phyloP scores from a whole-genome alignment of 345 rosid species.

The Salix purpurea region DNA sequence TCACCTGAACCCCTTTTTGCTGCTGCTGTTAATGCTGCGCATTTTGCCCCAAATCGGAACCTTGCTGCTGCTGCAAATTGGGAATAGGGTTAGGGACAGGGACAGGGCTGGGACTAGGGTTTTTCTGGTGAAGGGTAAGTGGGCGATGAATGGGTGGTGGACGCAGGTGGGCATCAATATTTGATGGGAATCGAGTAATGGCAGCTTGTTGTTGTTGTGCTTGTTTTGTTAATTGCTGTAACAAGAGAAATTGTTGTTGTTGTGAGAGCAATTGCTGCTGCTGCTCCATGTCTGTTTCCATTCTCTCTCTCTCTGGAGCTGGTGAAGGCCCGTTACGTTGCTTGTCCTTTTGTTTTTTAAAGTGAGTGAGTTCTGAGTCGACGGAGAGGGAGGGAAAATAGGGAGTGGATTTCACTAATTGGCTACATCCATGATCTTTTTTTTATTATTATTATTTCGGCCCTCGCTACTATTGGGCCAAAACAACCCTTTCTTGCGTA shows the following conservation, averaged over 20 bases:
- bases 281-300: slow-evolving; percentile 23
- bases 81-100: slow-evolving; percentile 10
- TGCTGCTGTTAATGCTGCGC: slow-evolving; percentile 28
- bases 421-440: no score
- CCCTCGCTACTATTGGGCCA: no score
- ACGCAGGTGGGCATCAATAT: slow-evolving; percentile 77
- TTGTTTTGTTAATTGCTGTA: slow-evolving; percentile 55
- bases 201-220: slow-evolving; percentile 69
- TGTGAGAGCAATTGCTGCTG: slow-evolving; percentile 8
- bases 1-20: slow-evolving; percentile 50
- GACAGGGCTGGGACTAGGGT: slow-evolving; percentile 25
- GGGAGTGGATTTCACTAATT: no score
- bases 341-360: no score
- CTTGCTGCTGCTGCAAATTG: slow-evolving; percentile 31
- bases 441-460: no score
- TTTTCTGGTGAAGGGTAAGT: slow-evolving; percentile 31
- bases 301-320: background rate
- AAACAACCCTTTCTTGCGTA: no score
- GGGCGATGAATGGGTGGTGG: slow-evolving; percentile 52
- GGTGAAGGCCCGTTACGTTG: background rate
- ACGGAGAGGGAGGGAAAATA: background rate
- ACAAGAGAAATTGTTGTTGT: slow-evolving; percentile 48
- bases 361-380: background rate
- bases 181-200: slow-evolving; percentile 89
- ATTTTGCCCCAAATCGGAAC: slow-evolving; percentile 31